phyloP scores from a whole-genome alignment of 2,329 filamentous ascomycete species.

The Lachnellula willkommii region DNA sequence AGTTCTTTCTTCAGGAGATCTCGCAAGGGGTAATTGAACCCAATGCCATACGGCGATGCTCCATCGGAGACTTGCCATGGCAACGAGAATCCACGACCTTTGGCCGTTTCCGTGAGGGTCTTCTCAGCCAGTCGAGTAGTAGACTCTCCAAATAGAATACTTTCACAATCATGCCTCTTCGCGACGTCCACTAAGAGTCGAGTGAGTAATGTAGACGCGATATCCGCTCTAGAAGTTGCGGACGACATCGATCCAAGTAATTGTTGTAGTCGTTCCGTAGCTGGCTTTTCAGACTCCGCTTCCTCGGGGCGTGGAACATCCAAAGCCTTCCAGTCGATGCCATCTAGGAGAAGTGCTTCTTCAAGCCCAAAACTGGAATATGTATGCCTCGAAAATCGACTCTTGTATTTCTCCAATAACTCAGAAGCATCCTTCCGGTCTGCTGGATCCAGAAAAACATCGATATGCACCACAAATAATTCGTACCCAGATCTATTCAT shows the following conservation, averaged over 20 bases:
- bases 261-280: conserved; percentile 37
- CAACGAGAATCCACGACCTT: conserved; percentile 78
- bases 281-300: conserved; percentile 11
- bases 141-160: conserved; percentile 76
- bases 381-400: conserved; percentile 59
- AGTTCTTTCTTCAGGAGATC: conserved; percentile 83
- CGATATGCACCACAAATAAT: conserved; percentile 52
- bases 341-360: conserved; percentile 48
- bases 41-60: conserved; percentile 23
- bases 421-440: conserved; percentile 26
- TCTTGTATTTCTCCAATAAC: conserved; percentile 43
- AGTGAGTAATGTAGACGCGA: conserved; percentile 64
- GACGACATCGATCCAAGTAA: conserved; percentile 59
- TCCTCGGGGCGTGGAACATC: conserved; percentile 13
- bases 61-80: conserved; percentile 81
- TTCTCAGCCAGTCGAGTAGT: conserved; percentile 84
- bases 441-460: conserved; percentile 28
- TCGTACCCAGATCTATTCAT: conserved; percentile 63
- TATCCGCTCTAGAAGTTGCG: conserved; percentile 69
- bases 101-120: conserved; percentile 81
- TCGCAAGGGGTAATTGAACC: conserved; percentile 71
- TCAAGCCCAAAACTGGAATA: conserved; percentile 62
- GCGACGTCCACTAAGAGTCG: conserved; percentile 66
- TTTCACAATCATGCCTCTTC: conserved; percentile 54
- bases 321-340: conserved; percentile 50